Evolutionary conservation across 2,329 filamentous ascomycete species (phyloP).

Genomic region (Thielaviopsis punctulata): DNA sequence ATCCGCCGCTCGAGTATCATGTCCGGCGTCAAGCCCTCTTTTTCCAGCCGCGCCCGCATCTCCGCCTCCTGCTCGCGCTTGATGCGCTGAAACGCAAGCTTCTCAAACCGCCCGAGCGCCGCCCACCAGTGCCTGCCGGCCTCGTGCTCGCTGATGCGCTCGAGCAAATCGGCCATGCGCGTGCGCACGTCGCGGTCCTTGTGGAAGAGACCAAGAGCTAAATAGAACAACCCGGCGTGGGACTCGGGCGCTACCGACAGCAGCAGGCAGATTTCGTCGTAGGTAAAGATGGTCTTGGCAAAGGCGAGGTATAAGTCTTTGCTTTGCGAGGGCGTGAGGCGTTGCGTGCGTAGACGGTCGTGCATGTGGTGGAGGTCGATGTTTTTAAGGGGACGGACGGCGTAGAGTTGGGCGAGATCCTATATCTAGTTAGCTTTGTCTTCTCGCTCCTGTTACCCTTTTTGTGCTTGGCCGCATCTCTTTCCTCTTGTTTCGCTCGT

Average conservation of each 20-base stretch:
- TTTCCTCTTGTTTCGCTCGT: neutral
- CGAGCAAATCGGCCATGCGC: conserved; percentile 62
- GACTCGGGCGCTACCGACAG: conserved; percentile 69
- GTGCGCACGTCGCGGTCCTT: conserved; percentile 64
- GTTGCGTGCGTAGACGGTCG: conserved; percentile 71
- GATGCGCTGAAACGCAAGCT: conserved; percentile 67
- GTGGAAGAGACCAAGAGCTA: conserved; percentile 84
- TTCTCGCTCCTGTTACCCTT: neutral
- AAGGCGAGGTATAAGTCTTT: conserved; percentile 76
- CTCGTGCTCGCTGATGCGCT: conserved; percentile 69
- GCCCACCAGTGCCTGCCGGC: conserved; percentile 90
- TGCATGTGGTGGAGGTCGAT: conserved; percentile 84
- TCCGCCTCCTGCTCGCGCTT: conserved; percentile 47
- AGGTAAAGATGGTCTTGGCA: conserved; percentile 55
- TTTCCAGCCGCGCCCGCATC: conserved; percentile 28
- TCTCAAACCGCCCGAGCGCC: conserved; percentile 70
- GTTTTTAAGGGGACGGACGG: conserved; percentile 52
- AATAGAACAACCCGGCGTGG: conserved; percentile 76
- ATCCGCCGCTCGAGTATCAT: conserved; percentile 29
- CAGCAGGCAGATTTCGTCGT: conserved; percentile 73
- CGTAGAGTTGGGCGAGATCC: conserved; percentile 50
- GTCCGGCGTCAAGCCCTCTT: conserved; percentile 24
- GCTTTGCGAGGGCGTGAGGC: conserved; percentile 57
- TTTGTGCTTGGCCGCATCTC: neutral
- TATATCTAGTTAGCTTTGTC: conserved; percentile 17